A percentile compares a stretch with the other conserved stretches of the same genome.
Conservation (phyloP, 129 eudicot genomes). For the Escallonia herrerae region DNA sequence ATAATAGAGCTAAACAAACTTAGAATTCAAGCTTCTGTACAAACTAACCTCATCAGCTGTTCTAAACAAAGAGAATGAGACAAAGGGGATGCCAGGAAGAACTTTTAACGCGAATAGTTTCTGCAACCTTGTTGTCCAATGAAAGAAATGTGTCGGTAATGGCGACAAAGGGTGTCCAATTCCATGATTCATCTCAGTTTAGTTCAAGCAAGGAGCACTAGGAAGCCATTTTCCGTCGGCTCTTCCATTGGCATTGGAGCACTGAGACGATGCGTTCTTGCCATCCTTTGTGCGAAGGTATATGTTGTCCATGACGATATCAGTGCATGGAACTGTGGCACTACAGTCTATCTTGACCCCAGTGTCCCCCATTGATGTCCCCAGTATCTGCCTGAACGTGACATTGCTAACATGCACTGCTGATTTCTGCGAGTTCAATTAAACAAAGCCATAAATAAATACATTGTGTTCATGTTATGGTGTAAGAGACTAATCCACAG, state of each 20-base stretch:
- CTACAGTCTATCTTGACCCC: constrained; percentile 23
- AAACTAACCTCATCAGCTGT: no score
- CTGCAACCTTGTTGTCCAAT: no score
- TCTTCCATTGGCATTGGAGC: constrained; percentile 18
- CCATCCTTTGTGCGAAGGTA: not conserved
- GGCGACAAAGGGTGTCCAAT: no score
- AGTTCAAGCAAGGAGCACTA: not conserved
- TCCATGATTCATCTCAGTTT: not conserved
- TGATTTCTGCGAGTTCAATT: constrained; percentile 7
- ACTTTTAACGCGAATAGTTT: no score
- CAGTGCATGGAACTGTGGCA: constrained; percentile 20
- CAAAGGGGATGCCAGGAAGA: no score
- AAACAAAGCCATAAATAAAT: not conserved
- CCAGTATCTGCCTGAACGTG: constrained; percentile 11
- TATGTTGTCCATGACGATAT: constrained; percentile 11
- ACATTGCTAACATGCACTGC: constrained; percentile 24
- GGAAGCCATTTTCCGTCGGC: constrained; percentile 14
- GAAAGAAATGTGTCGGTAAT: no score
- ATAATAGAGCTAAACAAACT: no score
- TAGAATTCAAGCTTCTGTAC: no score
- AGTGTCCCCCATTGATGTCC: constrained; percentile 5
- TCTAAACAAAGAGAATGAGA: no score
- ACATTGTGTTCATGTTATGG: not conserved
- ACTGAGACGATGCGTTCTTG: not conserved
- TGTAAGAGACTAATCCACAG: no score